These are phyloP conservation scores for Sarocladium oryzae DNA, from an alignment of 2,329 filamentous ascomycete genomes.

Conservation along the genomic window DNA sequence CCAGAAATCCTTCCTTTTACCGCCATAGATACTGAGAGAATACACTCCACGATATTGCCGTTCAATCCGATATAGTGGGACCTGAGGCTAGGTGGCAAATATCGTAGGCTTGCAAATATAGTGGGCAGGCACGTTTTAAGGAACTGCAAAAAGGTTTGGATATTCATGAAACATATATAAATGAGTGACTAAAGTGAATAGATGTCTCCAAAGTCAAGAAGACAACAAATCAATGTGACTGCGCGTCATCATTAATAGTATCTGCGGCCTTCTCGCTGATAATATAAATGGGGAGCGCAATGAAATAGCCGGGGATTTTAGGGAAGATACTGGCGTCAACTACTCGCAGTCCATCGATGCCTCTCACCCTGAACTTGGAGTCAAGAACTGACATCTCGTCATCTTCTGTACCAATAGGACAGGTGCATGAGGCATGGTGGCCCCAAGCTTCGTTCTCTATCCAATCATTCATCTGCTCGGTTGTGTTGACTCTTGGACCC, in stretches of 20 bases:
- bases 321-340: slow-evolving; percentile 54
- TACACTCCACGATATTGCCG: no score
- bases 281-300: slow-evolving; percentile 44
- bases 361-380: slow-evolving; percentile 46
- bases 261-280: slow-evolving; percentile 48
- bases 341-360: slow-evolving; percentile 46
- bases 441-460: slow-evolving; percentile 40
- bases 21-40: no score
- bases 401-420: slow-evolving; percentile 45
- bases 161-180: no score
- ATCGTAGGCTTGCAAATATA: no score
- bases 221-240: no score
- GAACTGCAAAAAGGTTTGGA: no score
- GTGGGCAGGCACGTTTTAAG: no score
- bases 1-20: no score
- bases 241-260: neutral
- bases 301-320: slow-evolving; percentile 41
- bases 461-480: neutral
- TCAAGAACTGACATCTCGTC: slow-evolving; percentile 50
- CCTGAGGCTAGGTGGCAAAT: no score
- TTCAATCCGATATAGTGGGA: no score
- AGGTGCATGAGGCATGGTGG: slow-evolving; percentile 51
- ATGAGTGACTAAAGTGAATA: no score
- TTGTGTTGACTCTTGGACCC: neutral
- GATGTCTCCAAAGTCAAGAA: no score